Evolutionary conservation across 805 yeast genomes (phyloP).

Genomic region (Candida koratica): DNA sequence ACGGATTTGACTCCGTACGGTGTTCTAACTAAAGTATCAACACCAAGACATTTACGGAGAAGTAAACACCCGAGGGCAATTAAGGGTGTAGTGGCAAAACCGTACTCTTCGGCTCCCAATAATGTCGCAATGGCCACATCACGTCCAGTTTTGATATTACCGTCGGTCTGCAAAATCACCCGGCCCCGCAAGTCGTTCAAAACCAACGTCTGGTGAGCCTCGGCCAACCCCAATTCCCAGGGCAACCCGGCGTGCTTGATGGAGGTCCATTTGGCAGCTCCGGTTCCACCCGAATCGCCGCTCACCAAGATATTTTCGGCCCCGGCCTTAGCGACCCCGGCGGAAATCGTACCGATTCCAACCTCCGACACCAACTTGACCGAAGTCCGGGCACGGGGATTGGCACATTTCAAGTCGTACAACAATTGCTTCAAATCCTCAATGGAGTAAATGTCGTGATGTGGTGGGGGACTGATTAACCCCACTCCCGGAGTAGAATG

Average conservation of each 20-base stretch:
- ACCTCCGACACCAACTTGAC: slow-evolving; percentile 96
- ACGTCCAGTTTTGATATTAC: slow-evolving; percentile 94
- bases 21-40: too few relatives aligned
- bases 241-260: slow-evolving; percentile 97
- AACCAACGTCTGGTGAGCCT: slow-evolving; percentile 95
- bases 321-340: slow-evolving; percentile 98
- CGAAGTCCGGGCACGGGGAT: slow-evolving; percentile 95
- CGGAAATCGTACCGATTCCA: slow-evolving; percentile 98
- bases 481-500: slow-evolving; percentile 98
- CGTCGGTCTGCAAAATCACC: slow-evolving; percentile 96
- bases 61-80: slow-evolving; percentile 97
- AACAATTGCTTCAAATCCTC: slow-evolving; percentile 96
- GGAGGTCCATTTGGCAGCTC: slow-evolving; percentile 98
- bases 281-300: slow-evolving; percentile 99
- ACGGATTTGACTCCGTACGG: too few relatives aligned
- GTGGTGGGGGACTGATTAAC: slow-evolving; percentile 96
- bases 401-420: slow-evolving; percentile 93
- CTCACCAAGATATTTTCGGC: slow-evolving; percentile 94
- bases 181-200: slow-evolving; percentile 94
- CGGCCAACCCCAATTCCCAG: slow-evolving; percentile 98
- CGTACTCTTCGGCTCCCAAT: slow-evolving; percentile 98
- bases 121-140: slow-evolving; percentile 95
- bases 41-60: slow-evolving; percentile 82
- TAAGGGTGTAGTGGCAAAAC: slow-evolving; percentile 94
- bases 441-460: slow-evolving; percentile 96